These are phyloP conservation scores for Biscutella auriculata DNA, from an alignment of 441 rosid species.

Conservation along the genomic window DNA sequence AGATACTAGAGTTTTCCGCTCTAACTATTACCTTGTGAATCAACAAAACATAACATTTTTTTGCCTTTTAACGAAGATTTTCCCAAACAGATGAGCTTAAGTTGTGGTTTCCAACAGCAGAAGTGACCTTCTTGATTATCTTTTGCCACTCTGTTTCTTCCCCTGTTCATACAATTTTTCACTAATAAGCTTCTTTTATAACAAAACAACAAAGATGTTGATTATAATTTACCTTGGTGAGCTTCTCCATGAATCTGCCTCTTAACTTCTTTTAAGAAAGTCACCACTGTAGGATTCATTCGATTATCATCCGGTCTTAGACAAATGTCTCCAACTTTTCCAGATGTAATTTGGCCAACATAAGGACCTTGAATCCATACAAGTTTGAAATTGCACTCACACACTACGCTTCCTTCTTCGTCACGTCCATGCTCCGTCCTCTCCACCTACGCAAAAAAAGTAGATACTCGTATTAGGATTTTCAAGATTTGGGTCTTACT, in stretches of 20 bases:
- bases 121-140: not conserved
- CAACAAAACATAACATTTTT: not conserved
- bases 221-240: not conserved
- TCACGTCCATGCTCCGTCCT: slow-evolving; percentile 9
- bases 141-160: slow-evolving; percentile 21
- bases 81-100: no score
- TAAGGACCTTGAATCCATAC: slow-evolving; percentile 18
- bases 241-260: slow-evolving; percentile 5
- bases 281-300: not conserved
- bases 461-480: not conserved
- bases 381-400: slow-evolving; percentile 9
- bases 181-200: no score
- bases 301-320: not conserved
- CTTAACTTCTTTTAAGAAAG: slow-evolving; percentile 16
- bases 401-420: slow-evolving; percentile 14
- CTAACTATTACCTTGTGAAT: no score
- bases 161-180: slow-evolving; percentile 13
- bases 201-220: not conserved
- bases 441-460: not conserved
- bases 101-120: not conserved
- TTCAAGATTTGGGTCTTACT: not conserved
- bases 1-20: no score
- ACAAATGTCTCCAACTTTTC: slow-evolving; percentile 22
- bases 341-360: not conserved
- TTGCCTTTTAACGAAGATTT: no score